A percentile compares a stretch with the other conserved stretches of the same genome.
Conservation (phyloP, 768 basidiomycete species). For the Russula griseocarnosa region DNA sequence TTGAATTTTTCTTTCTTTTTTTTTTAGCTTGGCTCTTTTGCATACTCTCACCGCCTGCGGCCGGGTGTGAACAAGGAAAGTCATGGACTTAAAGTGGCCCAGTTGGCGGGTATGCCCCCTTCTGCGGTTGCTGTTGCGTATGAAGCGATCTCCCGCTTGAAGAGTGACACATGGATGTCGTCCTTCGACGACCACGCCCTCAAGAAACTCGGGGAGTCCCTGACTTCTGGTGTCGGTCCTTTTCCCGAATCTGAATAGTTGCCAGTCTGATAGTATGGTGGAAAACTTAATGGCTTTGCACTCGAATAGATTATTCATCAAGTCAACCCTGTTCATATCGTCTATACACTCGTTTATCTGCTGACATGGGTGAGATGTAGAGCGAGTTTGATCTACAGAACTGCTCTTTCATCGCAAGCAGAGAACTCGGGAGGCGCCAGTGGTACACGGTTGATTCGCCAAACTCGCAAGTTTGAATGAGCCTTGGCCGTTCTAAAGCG, state of each 20-base stretch:
- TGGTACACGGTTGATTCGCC: too few species aligned
- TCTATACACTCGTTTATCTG: neutral
- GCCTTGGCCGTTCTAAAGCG: too few species aligned
- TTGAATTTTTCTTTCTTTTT: neutral
- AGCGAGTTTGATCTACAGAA: too few species aligned
- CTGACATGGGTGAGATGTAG: neutral
- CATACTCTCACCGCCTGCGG: constrained; percentile 75
- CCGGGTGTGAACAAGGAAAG: constrained; percentile 88
- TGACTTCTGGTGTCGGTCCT: constrained; percentile 2
- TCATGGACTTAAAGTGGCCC: constrained; percentile 87
- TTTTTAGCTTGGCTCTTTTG: constrained; percentile 65
- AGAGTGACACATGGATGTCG: constrained; percentile 25
- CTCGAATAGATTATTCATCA: neutral
- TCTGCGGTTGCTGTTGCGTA: constrained; percentile 57
- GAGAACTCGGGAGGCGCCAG: too few species aligned
- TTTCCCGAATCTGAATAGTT: neutral
- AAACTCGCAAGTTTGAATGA: too few species aligned
- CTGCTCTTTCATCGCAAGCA: too few species aligned
- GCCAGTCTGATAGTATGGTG: too few species aligned
- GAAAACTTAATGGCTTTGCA: too few species aligned
- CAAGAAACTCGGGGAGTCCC: constrained; percentile 24
- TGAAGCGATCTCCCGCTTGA: constrained; percentile 46
- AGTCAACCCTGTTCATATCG: neutral
- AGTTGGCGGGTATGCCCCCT: constrained; percentile 77
- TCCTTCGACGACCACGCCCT: constrained; percentile 8